Conservation (phyloP, 345 rosid genomes). For the Dimocarpus longan region DNA sequence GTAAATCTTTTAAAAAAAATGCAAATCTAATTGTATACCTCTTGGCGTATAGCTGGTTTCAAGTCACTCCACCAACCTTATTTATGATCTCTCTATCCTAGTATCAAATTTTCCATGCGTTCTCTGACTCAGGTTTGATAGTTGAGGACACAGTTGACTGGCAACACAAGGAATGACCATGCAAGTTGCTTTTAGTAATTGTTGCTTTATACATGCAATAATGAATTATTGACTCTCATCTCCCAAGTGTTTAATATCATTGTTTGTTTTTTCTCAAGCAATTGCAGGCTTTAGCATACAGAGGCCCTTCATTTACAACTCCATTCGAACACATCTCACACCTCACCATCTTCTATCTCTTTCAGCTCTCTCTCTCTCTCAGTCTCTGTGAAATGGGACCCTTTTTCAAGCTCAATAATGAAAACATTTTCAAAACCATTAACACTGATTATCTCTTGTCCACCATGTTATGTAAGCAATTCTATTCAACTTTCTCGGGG, state of each 20-base stretch:
- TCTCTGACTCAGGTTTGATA: background rate
- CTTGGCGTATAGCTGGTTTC: background rate
- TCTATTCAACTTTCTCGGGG: conserved; percentile 19
- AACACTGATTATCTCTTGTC: background rate
- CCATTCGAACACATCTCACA: conserved; percentile 22
- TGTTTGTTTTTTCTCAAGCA: background rate
- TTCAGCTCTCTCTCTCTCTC: background rate
- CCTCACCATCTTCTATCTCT: background rate
- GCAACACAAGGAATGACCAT: conserved; percentile 2
- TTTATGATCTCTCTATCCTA: background rate
- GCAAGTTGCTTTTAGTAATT: background rate
- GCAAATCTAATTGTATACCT: background rate
- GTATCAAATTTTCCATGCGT: background rate
- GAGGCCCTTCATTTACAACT: conserved; percentile 3
- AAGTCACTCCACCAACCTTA: background rate
- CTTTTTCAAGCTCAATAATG: conserved; percentile 14
- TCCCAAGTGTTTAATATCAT: conserved; percentile 13
- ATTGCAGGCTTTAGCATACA: background rate
- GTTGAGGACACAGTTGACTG: background rate
- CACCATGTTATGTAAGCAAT: conserved; percentile 9
- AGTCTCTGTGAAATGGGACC: background rate
- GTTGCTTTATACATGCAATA: background rate
- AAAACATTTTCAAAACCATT: background rate
- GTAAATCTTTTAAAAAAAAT: background rate
- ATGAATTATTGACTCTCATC: background rate